These are phyloP conservation scores for Rosa lucieae DNA, from an alignment of 306 rosid genomes.

Conservation along the genomic window DNA sequence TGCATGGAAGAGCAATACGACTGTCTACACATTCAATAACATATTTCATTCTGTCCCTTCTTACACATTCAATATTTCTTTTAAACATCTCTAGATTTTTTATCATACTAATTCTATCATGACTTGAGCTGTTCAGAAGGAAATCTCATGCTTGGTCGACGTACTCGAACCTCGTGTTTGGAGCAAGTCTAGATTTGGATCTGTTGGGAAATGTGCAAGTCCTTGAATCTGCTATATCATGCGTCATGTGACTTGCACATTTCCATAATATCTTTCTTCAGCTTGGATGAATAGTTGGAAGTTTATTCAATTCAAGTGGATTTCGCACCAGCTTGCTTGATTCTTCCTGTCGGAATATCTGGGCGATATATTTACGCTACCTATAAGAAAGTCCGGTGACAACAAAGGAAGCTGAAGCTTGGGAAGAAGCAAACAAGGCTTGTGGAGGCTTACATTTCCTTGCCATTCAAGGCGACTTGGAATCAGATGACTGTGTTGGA, in stretches of 20 bases:
- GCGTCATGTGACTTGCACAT: neutral
- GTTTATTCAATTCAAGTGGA: constrained; percentile 59
- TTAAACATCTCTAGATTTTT: no score
- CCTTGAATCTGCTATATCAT: neutral
- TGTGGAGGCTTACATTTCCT: constrained; percentile 94
- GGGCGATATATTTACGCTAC: constrained; percentile 79
- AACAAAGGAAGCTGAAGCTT: constrained; percentile 80
- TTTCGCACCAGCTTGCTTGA: constrained; percentile 48
- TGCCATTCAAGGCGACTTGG: constrained; percentile 80
- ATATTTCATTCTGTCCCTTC: neutral
- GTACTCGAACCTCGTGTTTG: constrained; percentile 45
- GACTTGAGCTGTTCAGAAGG: constrained; percentile 70
- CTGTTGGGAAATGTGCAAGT: constrained; percentile 51
- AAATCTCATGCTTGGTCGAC: constrained; percentile 46
- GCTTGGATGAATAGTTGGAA: constrained; percentile 86
- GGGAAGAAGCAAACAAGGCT: constrained; percentile 95
- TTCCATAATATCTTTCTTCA: constrained; percentile 23
- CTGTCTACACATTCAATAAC: constrained; percentile 51
- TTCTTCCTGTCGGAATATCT: constrained; percentile 71
- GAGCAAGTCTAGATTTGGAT: constrained; percentile 89
- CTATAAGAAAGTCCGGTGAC: constrained; percentile 60
- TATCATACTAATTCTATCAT: neutral
- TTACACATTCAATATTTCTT: neutral
- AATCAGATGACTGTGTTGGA: constrained; percentile 73
- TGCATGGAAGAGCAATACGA: constrained; percentile 73